phyloP scores from a whole-genome alignment of 192 early-diverging fungal species.

The Chytriomyces confervae region DNA sequence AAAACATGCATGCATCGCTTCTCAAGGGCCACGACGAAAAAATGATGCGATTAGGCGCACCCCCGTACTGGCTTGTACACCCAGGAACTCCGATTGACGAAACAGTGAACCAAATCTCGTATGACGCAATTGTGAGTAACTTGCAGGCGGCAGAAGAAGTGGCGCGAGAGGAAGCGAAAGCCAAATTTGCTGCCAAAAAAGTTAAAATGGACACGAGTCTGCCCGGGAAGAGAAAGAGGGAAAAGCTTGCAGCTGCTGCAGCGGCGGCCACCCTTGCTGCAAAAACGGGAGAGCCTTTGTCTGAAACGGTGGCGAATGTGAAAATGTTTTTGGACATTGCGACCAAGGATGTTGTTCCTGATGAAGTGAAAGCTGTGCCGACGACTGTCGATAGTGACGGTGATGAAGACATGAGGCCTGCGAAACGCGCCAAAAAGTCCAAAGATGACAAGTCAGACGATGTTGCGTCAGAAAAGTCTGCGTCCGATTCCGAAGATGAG shows the following conservation, averaged over 20 bases:
- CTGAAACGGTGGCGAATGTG: not conserved
- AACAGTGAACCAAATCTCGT: conserved; percentile 14
- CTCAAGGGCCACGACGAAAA: not conserved
- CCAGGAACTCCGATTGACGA: not conserved
- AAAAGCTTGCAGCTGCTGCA: not conserved
- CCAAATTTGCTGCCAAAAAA: conserved; percentile 1
- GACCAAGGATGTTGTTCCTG: not conserved
- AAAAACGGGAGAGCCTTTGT: not conserved
- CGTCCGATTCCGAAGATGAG: not conserved
- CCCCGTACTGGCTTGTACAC: conserved; percentile 29
- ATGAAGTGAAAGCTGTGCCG: not conserved
- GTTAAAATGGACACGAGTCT: conserved; percentile 31
- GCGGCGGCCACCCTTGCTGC: not conserved
- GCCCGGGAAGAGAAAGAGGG: conserved; percentile 22
- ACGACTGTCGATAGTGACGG: not conserved
- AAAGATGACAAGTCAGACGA: not conserved
- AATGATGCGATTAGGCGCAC: not conserved
- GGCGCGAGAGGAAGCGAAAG: not conserved
- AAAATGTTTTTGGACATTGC: conserved; percentile 3
- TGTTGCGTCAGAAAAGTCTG: not conserved
- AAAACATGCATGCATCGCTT: not conserved
- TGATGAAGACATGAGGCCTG: not conserved
- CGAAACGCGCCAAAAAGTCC: conserved; percentile 9
- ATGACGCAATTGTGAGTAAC: not conserved
- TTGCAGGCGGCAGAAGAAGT: not conserved